Evolutionary conservation across 169 alveolate species (phyloP).

Genomic region (Eimeria praecox): DNA sequence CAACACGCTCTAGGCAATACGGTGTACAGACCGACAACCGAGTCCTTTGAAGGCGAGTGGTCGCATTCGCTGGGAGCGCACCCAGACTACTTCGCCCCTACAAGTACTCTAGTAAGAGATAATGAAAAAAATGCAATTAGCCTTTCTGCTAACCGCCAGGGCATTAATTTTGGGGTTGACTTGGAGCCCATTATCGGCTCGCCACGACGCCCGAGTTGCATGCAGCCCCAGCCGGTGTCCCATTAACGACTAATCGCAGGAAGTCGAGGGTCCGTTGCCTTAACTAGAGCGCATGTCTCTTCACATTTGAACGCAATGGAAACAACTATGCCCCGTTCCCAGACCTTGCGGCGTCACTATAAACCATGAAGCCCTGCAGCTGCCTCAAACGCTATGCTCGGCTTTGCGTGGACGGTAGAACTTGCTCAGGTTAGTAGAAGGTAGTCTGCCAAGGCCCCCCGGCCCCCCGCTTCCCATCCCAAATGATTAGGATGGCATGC

Average conservation of each 20-base stretch:
- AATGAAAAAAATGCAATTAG: neutral
- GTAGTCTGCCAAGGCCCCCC: neutral
- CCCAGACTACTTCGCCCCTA: neutral
- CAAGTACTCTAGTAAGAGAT: neutral
- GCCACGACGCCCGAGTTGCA: slow-evolving; percentile 12
- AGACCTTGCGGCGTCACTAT: too few relatives aligned
- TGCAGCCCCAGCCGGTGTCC: slow-evolving; percentile 18
- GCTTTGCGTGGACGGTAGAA: too few relatives aligned
- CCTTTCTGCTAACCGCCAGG: neutral
- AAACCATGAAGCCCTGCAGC: too few relatives aligned
- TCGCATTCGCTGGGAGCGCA: neutral
- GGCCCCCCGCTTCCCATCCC: too few relatives aligned
- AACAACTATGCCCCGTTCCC: too few relatives aligned
- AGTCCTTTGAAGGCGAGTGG: neutral
- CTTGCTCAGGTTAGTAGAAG: neutral
- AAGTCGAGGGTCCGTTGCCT: neutral
- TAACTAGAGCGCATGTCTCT: neutral
- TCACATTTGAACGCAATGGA: neutral
- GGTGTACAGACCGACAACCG: neutral
- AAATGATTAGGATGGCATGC: too few relatives aligned
- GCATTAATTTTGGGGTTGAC: neutral
- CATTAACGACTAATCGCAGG: neutral
- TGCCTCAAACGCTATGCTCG: too few relatives aligned
- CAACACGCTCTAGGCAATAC: neutral
- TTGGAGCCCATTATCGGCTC: neutral